A percentile compares a stretch with the other conserved stretches of the same genome.
Evolutionary conservation across 2,329 filamentous ascomycete species (phyloP).

Genomic region (Pseudopyrenochaeta lycopersici): DNA sequence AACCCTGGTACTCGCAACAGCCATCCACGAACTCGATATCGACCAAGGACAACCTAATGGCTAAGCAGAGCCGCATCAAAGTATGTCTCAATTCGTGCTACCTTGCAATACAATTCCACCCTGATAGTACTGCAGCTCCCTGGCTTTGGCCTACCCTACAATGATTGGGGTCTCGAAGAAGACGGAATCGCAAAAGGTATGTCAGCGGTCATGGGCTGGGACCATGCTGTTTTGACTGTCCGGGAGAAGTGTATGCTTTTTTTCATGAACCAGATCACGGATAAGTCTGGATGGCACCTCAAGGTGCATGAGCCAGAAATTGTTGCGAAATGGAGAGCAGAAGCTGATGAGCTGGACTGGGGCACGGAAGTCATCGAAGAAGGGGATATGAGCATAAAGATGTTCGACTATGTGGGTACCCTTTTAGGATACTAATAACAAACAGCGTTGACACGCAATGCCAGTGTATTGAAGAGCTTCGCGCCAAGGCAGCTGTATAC

Average conservation of each 20-base stretch:
- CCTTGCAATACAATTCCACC: constrained; percentile 14
- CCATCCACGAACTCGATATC: not conserved
- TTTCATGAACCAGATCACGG: constrained; percentile 51
- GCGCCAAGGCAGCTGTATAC: constrained; percentile 58
- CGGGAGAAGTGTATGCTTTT: constrained; percentile 50
- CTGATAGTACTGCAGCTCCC: constrained; percentile 34
- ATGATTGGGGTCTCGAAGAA: constrained; percentile 1
- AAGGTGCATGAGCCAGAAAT: constrained; percentile 48
- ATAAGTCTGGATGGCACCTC: constrained; percentile 49
- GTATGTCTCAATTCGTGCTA: not conserved
- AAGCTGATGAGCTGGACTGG: constrained; percentile 17
- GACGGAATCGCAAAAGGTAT: constrained; percentile 1
- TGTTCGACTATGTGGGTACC: constrained; percentile 5
- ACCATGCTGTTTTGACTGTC: constrained; percentile 28
- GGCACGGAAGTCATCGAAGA: not conserved
- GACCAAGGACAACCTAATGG: not conserved
- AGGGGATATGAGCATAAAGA: constrained; percentile 6
- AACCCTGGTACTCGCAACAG: not conserved
- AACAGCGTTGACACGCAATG: not conserved
- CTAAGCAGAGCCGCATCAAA: not conserved
- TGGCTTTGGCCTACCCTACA: constrained; percentile 4
- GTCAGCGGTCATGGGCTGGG: constrained; percentile 6
- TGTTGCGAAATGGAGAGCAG: constrained; percentile 25
- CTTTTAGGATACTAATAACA: not conserved
- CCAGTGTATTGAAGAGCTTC: constrained; percentile 54